Conservation (phyloP, 805 yeast species). For the Yamadazyma philogaea region DNA sequence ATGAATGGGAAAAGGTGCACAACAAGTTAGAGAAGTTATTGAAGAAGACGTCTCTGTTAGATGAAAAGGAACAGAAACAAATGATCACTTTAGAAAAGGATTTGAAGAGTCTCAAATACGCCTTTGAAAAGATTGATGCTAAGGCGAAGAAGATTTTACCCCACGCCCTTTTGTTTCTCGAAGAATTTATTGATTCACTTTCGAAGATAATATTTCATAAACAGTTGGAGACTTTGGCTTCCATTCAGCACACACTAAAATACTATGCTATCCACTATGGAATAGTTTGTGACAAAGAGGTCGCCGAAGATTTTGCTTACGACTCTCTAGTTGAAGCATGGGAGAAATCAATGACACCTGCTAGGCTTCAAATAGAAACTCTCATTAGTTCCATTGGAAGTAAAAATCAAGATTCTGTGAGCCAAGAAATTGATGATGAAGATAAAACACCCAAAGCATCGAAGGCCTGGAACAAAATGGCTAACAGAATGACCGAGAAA, state of each 20-base stretch:
- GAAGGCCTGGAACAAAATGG: constrained; percentile 29
- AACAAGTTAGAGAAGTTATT: constrained; percentile 37
- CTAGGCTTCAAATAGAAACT: constrained; percentile 37
- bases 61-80: constrained; percentile 37
- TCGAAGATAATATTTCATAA: constrained; percentile 37
- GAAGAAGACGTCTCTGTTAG: constrained; percentile 27
- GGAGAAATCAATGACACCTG: constrained; percentile 35
- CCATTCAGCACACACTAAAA: constrained; percentile 21
- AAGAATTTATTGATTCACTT: constrained; percentile 47
- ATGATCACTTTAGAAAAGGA: constrained; percentile 29
- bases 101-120: constrained; percentile 25
- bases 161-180: constrained; percentile 41
- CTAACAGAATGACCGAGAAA: constrained; percentile 18
- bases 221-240: constrained; percentile 32
- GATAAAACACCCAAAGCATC: constrained; percentile 23
- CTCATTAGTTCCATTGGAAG: constrained; percentile 27
- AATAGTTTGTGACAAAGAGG: constrained; percentile 16
- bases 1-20: constrained; percentile 37
- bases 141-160: constrained; percentile 45
- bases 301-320: constrained; percentile 16
- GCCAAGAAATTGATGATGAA: constrained; percentile 33
- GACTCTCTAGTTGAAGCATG: constrained; percentile 37
- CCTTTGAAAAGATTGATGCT: constrained; percentile 35
- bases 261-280: constrained; percentile 25
- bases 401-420: constrained; percentile 36